These are phyloP conservation scores for Medicago lupulina DNA, from an alignment of 306 rosid species.

Conservation along the genomic window DNA sequence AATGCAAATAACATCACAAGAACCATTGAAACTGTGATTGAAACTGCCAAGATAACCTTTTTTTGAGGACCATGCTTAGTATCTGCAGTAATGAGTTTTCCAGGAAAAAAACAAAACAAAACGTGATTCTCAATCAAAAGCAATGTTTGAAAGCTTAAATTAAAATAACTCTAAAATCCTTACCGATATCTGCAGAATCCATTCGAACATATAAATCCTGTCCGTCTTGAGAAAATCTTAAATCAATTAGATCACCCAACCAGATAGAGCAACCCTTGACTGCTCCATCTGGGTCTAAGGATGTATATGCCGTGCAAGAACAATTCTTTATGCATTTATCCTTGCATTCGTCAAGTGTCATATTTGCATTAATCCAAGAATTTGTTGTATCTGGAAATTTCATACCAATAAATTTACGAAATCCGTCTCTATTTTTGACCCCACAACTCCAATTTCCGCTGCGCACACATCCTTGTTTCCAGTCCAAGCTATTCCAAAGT, in stretches of 20 bases:
- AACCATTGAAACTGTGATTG: background rate
- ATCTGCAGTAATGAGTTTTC: constrained; percentile 17
- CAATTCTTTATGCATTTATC: no score
- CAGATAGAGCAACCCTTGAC: constrained; percentile 15
- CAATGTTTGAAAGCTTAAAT: no score
- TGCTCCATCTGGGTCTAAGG: background rate
- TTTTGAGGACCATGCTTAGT: background rate
- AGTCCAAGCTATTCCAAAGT: no score
- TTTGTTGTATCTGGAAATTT: no score
- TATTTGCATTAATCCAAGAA: no score
- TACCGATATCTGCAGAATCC: background rate
- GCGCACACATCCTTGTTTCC: no score
- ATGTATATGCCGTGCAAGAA: constrained; percentile 30
- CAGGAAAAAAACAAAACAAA: background rate
- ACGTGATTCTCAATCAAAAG: background rate
- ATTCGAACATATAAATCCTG: constrained; percentile 33
- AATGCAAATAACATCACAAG: constrained; percentile 10
- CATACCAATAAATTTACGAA: no score
- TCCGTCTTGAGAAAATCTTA: background rate
- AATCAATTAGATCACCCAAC: constrained; percentile 6
- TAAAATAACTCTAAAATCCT: background rate
- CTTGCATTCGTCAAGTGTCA: no score
- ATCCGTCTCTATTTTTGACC: no score
- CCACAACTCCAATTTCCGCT: no score
- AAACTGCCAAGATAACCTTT: background rate